Percentiles rank a stretch among this genome's conserved stretches.
Evolutionary conservation across 768 basidiomycete species (phyloP).

Genomic region (Suillus bovinus): DNA sequence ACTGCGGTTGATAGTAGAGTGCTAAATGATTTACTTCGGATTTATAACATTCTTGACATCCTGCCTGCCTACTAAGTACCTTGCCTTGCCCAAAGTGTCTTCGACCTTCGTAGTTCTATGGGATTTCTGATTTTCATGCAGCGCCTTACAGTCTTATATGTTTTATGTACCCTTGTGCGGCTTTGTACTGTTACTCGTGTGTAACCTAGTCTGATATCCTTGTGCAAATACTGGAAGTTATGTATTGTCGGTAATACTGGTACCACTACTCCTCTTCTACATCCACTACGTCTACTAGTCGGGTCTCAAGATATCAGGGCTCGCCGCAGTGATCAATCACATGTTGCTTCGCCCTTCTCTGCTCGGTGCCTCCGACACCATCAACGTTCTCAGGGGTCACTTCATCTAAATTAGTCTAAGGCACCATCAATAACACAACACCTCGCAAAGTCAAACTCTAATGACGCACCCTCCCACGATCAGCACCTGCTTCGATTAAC

Average conservation of each 20-base stretch:
- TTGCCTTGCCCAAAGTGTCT: not conserved
- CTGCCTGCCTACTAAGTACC: not conserved
- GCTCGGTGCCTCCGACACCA: slow-evolving; percentile 90
- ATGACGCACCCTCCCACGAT: slow-evolving; percentile 76
- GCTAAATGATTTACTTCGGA: not conserved
- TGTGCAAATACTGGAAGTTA: not conserved
- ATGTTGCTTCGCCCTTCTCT: slow-evolving; percentile 75
- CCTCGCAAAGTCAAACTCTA: not conserved
- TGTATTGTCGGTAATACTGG: not conserved
- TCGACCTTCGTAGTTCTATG: not conserved
- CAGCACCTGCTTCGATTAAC: slow-evolving; percentile 94
- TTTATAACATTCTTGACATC: not conserved
- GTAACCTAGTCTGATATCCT: not conserved
- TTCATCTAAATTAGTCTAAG: slow-evolving; percentile 79
- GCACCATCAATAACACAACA: slow-evolving; percentile 5
- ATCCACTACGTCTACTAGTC: slow-evolving; percentile 31
- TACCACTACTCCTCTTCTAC: slow-evolving; percentile 30
- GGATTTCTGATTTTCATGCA: not conserved
- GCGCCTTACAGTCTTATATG: not conserved
- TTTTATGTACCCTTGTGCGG: not conserved
- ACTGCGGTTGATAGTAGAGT: not conserved
- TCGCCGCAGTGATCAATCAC: slow-evolving; percentile 72
- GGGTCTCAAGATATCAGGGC: slow-evolving; percentile 30
- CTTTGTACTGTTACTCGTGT: not conserved
- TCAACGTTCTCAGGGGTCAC: slow-evolving; percentile 86